These are phyloP conservation scores for Pyricularia sp. DNA, from an alignment of 2,329 filamentous ascomycete genomes.

Conservation along the genomic window DNA sequence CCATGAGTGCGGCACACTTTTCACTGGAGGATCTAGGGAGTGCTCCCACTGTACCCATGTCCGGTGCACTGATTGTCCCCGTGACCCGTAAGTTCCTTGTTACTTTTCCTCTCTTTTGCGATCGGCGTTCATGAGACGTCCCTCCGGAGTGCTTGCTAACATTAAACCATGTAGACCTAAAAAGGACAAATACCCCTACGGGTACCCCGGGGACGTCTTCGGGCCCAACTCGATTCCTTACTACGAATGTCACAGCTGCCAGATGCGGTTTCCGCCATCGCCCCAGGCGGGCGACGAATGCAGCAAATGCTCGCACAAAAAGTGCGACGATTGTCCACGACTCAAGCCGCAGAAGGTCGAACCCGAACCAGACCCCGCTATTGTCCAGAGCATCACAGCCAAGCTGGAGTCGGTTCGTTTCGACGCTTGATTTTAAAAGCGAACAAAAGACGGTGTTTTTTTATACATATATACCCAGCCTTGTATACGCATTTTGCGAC, in stretches of 20 bases:
- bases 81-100: conserved; percentile 55
- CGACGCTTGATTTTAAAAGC: neutral
- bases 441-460: neutral
- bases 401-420: conserved; percentile 1
- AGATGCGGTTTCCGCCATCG: conserved; percentile 41
- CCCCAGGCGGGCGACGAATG: conserved; percentile 46
- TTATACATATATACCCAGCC: neutral
- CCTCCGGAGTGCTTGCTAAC: neutral
- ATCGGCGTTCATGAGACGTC: neutral
- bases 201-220: conserved; percentile 59
- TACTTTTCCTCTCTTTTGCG: neutral
- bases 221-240: conserved; percentile 40
- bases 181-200: conserved; percentile 58
- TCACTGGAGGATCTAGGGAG: conserved; percentile 46
- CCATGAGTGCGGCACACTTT: conserved; percentile 61
- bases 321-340: conserved; percentile 50
- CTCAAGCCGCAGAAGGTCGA: conserved; percentile 51
- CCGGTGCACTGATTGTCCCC: conserved; percentile 71
- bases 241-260: conserved; percentile 55
- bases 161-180: conserved; percentile 40
- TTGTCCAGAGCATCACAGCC: conserved; percentile 47
- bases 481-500: neutral
- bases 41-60: conserved; percentile 63
- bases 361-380: conserved; percentile 50
- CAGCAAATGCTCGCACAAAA: conserved; percentile 48